phyloP scores from a whole-genome alignment of 345 rosid species.

The Citrus cavaleriei region DNA sequence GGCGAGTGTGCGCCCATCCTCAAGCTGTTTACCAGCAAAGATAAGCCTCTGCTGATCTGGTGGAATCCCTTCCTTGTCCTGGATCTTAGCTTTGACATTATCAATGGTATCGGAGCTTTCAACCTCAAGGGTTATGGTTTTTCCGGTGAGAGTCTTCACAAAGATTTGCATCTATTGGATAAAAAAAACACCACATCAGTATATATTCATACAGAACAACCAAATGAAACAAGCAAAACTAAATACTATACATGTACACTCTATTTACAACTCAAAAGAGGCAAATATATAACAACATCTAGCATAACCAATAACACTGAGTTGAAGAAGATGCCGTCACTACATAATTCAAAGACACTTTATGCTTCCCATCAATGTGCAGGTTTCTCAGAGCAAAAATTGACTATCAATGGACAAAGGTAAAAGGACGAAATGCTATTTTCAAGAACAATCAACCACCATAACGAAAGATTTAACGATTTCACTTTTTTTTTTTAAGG shows the following conservation, averaged over 20 bases:
- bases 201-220: not conserved
- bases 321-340: not conserved
- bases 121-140: conserved; percentile 22
- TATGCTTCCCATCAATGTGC: not conserved
- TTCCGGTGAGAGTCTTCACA: conserved; percentile 18
- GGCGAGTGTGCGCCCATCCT: conserved; percentile 8
- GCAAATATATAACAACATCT: not conserved
- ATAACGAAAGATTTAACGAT: too few relatives aligned
- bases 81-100: conserved; percentile 17
- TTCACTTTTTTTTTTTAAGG: too few relatives aligned
- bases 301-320: not conserved
- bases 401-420: too few relatives aligned
- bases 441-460: not conserved
- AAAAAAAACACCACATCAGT: not conserved
- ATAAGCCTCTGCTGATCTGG: conserved; percentile 20
- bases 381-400: not conserved
- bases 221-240: not conserved
- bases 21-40: conserved; percentile 17
- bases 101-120: conserved; percentile 17
- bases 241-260: not conserved
- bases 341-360: too few relatives aligned
- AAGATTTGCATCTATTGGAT: conserved; percentile 19
- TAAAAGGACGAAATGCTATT: too few relatives aligned
- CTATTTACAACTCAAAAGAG: not conserved
- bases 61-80: conserved; percentile 22